Conservation (phyloP, 176 grass and related monocot genomes). For the Oryza glumipatula region DNA sequence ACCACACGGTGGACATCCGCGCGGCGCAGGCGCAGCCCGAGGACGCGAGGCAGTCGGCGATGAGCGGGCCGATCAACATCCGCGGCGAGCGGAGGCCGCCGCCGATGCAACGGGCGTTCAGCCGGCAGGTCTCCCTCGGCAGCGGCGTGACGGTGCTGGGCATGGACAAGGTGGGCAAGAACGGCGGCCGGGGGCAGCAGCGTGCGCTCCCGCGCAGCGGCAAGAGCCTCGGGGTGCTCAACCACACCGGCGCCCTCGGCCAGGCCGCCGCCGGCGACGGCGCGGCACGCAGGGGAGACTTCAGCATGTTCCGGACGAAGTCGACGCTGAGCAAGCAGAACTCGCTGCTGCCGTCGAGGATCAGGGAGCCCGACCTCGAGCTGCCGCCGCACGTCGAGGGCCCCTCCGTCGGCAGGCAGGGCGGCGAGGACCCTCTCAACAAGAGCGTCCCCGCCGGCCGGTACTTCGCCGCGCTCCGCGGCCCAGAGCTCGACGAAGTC, state of each 20-base stretch:
- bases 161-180: conserved; percentile 59
- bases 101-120: conserved; percentile 49
- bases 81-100: conserved; percentile 56
- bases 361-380: conserved; percentile 56
- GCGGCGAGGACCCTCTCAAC: conserved; percentile 69
- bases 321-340: conserved; percentile 87
- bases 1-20: conserved; percentile 54
- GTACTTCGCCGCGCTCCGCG: conserved; percentile 94
- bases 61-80: conserved; percentile 51
- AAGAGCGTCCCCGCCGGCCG: conserved; percentile 84
- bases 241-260: conserved; percentile 32
- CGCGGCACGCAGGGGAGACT: conserved; percentile 62
- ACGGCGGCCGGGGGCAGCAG: conserved; percentile 37
- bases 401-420: conserved; percentile 20
- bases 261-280: conserved; percentile 26
- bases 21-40: neutral
- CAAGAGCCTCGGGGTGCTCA: conserved; percentile 72
- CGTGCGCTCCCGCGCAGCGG: conserved; percentile 70
- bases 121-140: conserved; percentile 84
- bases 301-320: conserved; percentile 96
- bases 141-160: conserved; percentile 72
- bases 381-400: conserved; percentile 51
- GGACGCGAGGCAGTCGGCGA: conserved; percentile 50
- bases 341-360: conserved; percentile 64
- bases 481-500: conserved; percentile 97